Percentiles rank a stretch among this genome's conserved stretches.
phyloP scores from a whole-genome alignment of 495 filamentous ascomycete genomes.

The Hypoxylon rickii region DNA sequence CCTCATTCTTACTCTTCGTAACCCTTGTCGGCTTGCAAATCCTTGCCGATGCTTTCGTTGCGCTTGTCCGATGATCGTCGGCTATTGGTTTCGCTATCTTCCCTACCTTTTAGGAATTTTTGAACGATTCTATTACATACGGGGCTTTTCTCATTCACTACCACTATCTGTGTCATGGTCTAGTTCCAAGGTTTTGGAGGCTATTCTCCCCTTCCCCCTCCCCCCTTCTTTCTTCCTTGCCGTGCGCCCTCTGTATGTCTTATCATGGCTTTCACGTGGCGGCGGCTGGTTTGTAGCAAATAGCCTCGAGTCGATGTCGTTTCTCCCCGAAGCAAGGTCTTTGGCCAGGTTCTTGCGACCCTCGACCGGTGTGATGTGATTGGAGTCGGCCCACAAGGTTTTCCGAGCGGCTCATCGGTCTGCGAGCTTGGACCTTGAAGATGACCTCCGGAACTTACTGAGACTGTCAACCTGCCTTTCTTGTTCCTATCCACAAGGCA shows the following conservation, averaged over 20 bases:
- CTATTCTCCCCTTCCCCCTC: not conserved
- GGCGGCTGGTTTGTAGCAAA: slow-evolving; percentile 31
- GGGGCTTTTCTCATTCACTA: slow-evolving; percentile 12
- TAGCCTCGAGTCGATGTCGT: slow-evolving; percentile 18
- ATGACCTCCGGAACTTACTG: too few species aligned
- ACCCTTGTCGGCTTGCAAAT: slow-evolving; percentile 27
- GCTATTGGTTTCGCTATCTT: slow-evolving; percentile 38
- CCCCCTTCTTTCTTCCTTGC: not conserved
- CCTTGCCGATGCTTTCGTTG: slow-evolving; percentile 33
- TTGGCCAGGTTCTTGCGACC: slow-evolving; percentile 3
- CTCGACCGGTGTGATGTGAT: slow-evolving; percentile 27
- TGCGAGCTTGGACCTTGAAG: slow-evolving; percentile 25
- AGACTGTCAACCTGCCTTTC: slow-evolving; percentile 29
- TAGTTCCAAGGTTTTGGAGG: not conserved
- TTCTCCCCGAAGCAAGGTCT: slow-evolving; percentile 20
- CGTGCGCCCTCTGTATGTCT: not conserved
- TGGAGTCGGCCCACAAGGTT: slow-evolving; percentile 18
- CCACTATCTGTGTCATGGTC: slow-evolving; percentile 10
- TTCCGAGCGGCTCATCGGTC: slow-evolving; percentile 30
- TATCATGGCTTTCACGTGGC: slow-evolving; percentile 33
- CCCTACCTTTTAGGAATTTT: slow-evolving; percentile 10
- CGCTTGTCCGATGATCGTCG: slow-evolving; percentile 42
- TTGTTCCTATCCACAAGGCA: slow-evolving; percentile 16
- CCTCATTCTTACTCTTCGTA: slow-evolving; percentile 9
- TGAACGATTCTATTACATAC: slow-evolving; percentile 2